Base-by-base conservation (phyloP, 2,329 filamentous ascomycete species). In the Penicillium sumatraense region DNA sequence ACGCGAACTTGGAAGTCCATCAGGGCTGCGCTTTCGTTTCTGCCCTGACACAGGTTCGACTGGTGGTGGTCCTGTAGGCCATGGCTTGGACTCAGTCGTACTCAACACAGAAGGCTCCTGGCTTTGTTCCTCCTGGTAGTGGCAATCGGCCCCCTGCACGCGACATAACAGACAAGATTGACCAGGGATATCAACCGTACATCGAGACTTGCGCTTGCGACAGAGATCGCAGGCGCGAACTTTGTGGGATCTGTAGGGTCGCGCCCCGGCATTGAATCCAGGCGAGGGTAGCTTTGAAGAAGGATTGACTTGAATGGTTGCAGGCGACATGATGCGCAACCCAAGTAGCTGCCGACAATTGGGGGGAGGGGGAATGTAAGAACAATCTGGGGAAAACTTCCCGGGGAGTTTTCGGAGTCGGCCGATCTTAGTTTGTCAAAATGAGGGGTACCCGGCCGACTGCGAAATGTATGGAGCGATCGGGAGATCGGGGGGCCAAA, bases 241-340 rank as follows among this genome's bases (percentile, higher is more conserved):
- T 57, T 85, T 80, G 71, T 87, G 85, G 7, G 84, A 87, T 56
- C 85, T 76, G 65, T 87, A 87, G 3, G 84, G 85, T 41, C 85
- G 77, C 48, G 76, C 70, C 14, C 75, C 75, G 44, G 75, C 72
- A 54, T 75, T 76, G 58, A 77, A 72, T 18, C 70, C 67, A 44
- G 70, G 66, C 16, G 72, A 71, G 27, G 69, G 63, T 36, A 68
- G 59, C 57, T 74, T 74, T 35, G 70, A 65, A 46, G 63, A 59
- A 24, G 71, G 58, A 60, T 64, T 68, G 63, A 63, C 62, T 58
- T 67, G 66, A 31, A 63, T 54, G 46, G 68, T 63, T 54, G 64
- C 58, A 57, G 69, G 68, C 57, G 69, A 66, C 71, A 73, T 74
- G 62, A 59, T 69, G 63, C 56, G 57, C 58, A 51, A 53, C 53